Evolutionary conservation across 257 asterid species (phyloP).

Genomic region (Lycium barbarum): DNA sequence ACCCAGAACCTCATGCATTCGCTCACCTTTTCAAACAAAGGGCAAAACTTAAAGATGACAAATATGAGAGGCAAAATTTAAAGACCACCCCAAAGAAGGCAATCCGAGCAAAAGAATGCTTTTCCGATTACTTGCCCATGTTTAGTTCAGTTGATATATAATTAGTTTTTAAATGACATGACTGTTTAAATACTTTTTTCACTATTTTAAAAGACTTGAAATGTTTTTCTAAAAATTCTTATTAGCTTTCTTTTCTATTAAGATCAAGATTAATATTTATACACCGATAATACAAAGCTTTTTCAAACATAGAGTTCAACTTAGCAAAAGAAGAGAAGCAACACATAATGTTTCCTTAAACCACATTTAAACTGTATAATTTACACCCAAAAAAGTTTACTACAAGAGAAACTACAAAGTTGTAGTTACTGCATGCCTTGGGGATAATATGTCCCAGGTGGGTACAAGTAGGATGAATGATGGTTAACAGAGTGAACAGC

Average conservation of each 20-base stretch:
- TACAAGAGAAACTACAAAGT: background rate
- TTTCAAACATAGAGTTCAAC: background rate
- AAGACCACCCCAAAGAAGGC: too few species aligned
- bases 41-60: too few species aligned
- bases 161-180: background rate
- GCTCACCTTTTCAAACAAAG: too few species aligned
- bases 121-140: background rate
- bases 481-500: conserved; percentile 43
- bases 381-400: background rate
- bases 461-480: conserved; percentile 56
- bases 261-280: background rate
- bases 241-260: background rate
- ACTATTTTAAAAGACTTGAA: background rate
- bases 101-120: background rate
- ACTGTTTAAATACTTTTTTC: background rate
- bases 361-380: conserved; percentile 6
- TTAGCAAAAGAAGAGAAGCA: background rate
- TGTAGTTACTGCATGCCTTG: background rate
- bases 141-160: background rate
- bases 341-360: background rate
- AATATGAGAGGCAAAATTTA: too few species aligned
- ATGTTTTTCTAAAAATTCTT: background rate
- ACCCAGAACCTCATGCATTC: too few species aligned
- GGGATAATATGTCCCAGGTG: conserved; percentile 29
- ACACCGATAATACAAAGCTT: background rate